Evolutionary conservation across 768 basidiomycete genomes (phyloP).

Genomic region (Naganishia kalamii): DNA sequence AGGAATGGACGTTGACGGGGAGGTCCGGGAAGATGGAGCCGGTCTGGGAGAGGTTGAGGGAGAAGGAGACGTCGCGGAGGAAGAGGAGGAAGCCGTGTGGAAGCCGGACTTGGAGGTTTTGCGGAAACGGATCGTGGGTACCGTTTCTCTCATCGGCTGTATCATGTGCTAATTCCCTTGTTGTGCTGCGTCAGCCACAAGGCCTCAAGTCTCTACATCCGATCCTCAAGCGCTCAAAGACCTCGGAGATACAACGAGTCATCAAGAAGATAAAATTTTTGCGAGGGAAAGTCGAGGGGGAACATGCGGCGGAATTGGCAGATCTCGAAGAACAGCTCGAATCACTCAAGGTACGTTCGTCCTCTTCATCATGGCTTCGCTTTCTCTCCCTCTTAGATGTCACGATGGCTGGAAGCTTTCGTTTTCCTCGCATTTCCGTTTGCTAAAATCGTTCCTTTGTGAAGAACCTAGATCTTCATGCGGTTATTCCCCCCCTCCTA

Average conservation of each 20-base stretch:
- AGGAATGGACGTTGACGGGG: not conserved
- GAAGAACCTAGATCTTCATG: slow-evolving; percentile 58
- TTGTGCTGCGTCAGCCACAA: slow-evolving; percentile 58
- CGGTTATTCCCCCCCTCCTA: slow-evolving; percentile 62
- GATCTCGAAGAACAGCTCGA: slow-evolving; percentile 60
- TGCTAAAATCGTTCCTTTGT: not conserved
- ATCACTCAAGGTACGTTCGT: slow-evolving; percentile 57
- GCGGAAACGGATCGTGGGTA: slow-evolving; percentile 29
- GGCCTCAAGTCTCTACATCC: slow-evolving; percentile 65
- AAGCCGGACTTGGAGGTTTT: slow-evolving; percentile 15
- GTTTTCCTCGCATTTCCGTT: not conserved
- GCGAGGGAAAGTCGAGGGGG: slow-evolving; percentile 50
- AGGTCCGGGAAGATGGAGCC: not conserved
- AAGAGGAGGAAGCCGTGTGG: not conserved
- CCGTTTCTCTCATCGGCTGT: slow-evolving; percentile 51
- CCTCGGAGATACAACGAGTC: slow-evolving; percentile 73
- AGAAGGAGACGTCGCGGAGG: not conserved
- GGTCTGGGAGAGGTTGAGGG: not conserved
- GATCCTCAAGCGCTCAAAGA: slow-evolving; percentile 70
- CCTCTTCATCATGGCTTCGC: not conserved
- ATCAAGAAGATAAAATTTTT: slow-evolving; percentile 71
- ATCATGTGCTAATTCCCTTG: slow-evolving; percentile 53
- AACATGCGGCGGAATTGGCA: slow-evolving; percentile 46
- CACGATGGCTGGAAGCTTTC: not conserved
- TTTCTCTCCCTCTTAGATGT: not conserved